Conservation (phyloP, 176 grass and related monocot genomes). For the Carex pumila region DNA sequence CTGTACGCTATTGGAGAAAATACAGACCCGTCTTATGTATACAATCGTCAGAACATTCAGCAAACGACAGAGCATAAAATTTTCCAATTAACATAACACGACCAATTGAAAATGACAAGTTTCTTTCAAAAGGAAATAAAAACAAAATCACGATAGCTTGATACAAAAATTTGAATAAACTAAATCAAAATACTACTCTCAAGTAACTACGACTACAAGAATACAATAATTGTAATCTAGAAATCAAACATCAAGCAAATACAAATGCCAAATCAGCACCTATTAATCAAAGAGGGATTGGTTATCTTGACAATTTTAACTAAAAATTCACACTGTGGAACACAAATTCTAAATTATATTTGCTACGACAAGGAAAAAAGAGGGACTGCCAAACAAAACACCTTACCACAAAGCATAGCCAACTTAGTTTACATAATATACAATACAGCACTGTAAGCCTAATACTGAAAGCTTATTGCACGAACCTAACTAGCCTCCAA, state of each 20-base stretch:
- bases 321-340: neutral
- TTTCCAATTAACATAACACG: neutral
- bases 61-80: neutral
- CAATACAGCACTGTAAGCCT: conserved; percentile 2
- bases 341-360: neutral
- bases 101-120: neutral
- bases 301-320: too few species aligned
- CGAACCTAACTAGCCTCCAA: neutral
- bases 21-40: neutral
- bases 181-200: neutral
- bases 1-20: neutral
- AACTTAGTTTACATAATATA: conserved; percentile 26
- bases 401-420: neutral
- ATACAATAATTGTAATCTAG: neutral
- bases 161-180: neutral
- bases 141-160: neutral
- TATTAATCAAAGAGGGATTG: neutral
- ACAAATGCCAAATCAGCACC: conserved; percentile 6
- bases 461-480: conserved; percentile 5
- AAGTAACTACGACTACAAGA: neutral
- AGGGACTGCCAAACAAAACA: conserved; percentile 5
- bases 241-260: neutral
- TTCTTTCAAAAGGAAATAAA: neutral
- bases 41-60: neutral
- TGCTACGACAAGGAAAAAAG: neutral